Base-by-base conservation (phyloP, 2,329 filamentous ascomycete species). In the Fusarium vanettenii region DNA sequence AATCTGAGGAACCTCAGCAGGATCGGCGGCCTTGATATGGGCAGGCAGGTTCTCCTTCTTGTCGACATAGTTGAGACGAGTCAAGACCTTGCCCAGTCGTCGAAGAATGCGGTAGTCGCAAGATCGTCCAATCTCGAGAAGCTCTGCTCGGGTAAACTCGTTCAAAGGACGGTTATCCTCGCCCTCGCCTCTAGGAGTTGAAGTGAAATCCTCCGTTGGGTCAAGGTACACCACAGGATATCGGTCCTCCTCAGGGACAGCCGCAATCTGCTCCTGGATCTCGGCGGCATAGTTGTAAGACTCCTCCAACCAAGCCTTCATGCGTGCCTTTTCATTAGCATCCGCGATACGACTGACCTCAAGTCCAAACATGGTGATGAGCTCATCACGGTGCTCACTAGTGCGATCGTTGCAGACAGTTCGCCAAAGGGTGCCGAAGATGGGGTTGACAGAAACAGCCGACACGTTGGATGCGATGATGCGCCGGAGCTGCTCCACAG, bases 201-300 rank as follows among this genome's bases (percentile, higher is more conserved):
- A 20, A 1, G 72, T 63, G 64, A 87, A 86, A 20, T 79, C 77
- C 27, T 86, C 77, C 0, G 87, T 88, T 5, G 87, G 87, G 64
- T 89, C 87, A 8, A 89, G 80, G 71, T 84, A 87, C 5, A 89
- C 84, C 33, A 87, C 86, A 2, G 87, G 87, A 64, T 84, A 89
- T 27, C 78, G 78, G 14, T 85, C 80, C 13, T 80, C 77, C 2
- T 80, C 79, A 0, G 84, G 78, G 1, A 89, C 82, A 0, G 75
- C 60, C 5, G 80, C 71, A 29, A 89, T 82, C 6, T 79, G 70
- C 0, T 81, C 79, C 27, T 81, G 66, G 8, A 89, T 85, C 27
- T 88, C 86, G 6, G 79, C 83, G 0, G 80, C 82, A 70, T 83
- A 86, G 74, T 89, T 84, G 73, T 89, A 89, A 2, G 87, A 89